A percentile compares a stretch with the other conserved stretches of the same genome.
Evolutionary conservation across 176 grass and related monocot species (phyloP).

Genomic region (Dactylis glomerata): DNA sequence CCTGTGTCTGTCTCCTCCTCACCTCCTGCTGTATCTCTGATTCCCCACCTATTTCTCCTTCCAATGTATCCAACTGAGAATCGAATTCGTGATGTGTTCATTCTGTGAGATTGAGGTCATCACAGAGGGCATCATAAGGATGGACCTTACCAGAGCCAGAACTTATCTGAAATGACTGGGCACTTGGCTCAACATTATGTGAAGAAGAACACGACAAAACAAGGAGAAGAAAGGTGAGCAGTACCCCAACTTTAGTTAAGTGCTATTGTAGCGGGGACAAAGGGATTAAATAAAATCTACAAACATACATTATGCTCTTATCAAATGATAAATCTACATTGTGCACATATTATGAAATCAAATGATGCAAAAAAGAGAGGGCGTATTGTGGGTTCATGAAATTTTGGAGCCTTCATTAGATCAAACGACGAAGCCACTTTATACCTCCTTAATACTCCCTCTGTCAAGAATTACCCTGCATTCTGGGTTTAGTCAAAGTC

Average conservation of each 20-base stretch:
- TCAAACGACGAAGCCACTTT: not conserved
- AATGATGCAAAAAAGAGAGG: not conserved
- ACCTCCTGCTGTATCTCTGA: too few species aligned
- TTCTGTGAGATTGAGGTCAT: too few species aligned
- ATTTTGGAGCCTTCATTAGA: not conserved
- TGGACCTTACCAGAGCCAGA: not conserved
- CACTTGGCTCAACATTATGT: not conserved
- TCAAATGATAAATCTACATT: not conserved
- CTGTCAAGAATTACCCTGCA: too few species aligned
- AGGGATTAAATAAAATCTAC: not conserved
- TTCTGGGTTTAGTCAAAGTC: too few species aligned
- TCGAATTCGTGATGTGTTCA: too few species aligned
- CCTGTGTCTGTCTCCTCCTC: too few species aligned
- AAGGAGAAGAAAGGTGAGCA: not conserved
- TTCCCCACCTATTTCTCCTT: too few species aligned
- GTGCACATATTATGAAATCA: not conserved
- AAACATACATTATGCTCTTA: not conserved
- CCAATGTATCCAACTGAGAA: too few species aligned
- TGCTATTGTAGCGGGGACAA: not conserved
- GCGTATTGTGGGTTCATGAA: not conserved
- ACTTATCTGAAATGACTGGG: not conserved
- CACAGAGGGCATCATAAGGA: not conserved
- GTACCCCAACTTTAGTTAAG: slow-evolving; percentile 16
- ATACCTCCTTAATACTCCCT: not conserved
- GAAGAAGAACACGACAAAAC: not conserved